These are phyloP conservation scores for Aspergillus spinulosporus DNA, from an alignment of 2,329 filamentous ascomycete genomes.

Conservation along the genomic window DNA sequence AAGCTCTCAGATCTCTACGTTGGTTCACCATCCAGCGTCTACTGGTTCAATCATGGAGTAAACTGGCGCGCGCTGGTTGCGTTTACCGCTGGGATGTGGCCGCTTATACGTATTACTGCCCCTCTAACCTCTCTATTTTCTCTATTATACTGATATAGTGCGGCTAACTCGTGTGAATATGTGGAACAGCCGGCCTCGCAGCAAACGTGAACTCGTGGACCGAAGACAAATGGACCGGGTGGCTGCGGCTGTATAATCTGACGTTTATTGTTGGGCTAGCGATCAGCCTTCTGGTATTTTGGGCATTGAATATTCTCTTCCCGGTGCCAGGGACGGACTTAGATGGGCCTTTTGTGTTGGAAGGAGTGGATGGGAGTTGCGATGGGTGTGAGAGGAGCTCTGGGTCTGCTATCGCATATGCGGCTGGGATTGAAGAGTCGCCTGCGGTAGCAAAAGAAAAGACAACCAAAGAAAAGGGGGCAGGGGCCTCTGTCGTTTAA, in stretches of 20 bases:
- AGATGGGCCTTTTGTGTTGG: background rate
- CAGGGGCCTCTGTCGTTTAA: no score
- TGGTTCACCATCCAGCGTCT: constrained; percentile 39
- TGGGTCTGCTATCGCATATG: no score
- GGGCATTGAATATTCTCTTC: constrained; percentile 3
- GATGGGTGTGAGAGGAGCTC: no score
- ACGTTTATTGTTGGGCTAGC: constrained; percentile 11
- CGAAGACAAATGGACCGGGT: background rate
- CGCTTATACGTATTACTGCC: constrained; percentile 3
- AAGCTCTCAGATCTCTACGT: constrained; percentile 49
- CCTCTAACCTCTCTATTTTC: background rate
- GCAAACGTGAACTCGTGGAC: constrained; percentile 1
- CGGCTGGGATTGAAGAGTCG: no score
- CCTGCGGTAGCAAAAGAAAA: no score
- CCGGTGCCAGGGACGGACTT: background rate
- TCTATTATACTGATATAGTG: background rate
- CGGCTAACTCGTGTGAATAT: background rate
- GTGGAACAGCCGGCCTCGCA: constrained; percentile 1
- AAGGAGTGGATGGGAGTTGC: no score
- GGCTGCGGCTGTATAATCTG: constrained; percentile 8
- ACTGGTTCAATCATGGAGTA: constrained; percentile 46
- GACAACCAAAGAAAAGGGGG: no score
- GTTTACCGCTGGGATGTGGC: constrained; percentile 10
- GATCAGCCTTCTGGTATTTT: background rate
- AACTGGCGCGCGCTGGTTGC: constrained; percentile 48